Base-by-base conservation (phyloP, 345 rosid species). In the Corchorus capsularis region DNA sequence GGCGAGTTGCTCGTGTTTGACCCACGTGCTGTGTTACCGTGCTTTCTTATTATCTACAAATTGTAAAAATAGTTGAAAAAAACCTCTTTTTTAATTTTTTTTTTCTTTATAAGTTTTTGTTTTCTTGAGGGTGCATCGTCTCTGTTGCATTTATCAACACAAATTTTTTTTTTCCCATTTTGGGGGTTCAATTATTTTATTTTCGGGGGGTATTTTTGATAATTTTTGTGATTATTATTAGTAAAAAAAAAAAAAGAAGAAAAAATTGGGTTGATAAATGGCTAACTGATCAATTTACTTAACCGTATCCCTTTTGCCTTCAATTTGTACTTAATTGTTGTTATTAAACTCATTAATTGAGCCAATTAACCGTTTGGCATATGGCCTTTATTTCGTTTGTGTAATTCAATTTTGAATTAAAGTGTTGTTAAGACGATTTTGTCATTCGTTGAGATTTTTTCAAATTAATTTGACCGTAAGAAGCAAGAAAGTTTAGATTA, bases 1-100 rank as follows among this genome's bases (percentile, higher is more conserved):
- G 98, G 93, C 83, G 97, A 96, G 92, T 79, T 93, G 79, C 82
- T 92, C 15, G 98, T 93, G 75, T 91, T 92, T 35, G 98, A 96
- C 75, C 74, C 90, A 37, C 93, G 97, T 75, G 99, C 98, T 5
- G 93, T 96, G 57, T 79, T 96, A 78, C 99, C 98, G 62, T 96
- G 99, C 83, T 96, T 96, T 81, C 95, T 96, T 63, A 89, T 96
- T 39, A 90, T 93, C 87, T 96, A 96, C 75, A 91, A 85, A 59
- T 75, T 93, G 95, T 96, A 92, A 93, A 86, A 87, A 86, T 79
- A 80, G 4, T 49, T 50, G 37, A 62, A 52, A 66, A 70, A 69
- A 27, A 53, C 3, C 5, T 2, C 39, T n/a, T 34, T 47, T 67
- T 43, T 54, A 17, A 14, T 0, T 39, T 49, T 53, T 43, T 8